Evolutionary conservation across 495 filamentous ascomycete species (phyloP).

Genomic region (Cercophora sp.): DNA sequence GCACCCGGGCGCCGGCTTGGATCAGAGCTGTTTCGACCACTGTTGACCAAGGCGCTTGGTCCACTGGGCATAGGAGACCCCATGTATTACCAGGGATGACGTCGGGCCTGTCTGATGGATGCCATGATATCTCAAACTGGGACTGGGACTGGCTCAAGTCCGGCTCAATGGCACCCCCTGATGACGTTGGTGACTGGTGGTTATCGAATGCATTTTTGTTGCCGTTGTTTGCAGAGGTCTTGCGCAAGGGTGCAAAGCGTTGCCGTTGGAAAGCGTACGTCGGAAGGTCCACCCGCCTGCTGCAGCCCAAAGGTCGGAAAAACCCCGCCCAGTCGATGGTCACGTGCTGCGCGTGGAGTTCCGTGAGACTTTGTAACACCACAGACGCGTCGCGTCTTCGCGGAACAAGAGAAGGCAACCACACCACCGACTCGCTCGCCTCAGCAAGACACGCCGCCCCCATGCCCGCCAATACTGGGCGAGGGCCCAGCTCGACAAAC

Average conservation of each 20-base stretch:
- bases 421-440: conserved; percentile 8
- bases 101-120: too few relatives aligned
- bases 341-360: conserved; percentile 22
- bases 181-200: too few relatives aligned
- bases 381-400: conserved; percentile 4
- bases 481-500: conserved; percentile 31
- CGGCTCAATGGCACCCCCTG: too few relatives aligned
- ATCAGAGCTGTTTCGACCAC: too few relatives aligned
- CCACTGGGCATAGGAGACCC: too few relatives aligned
- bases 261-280: conserved; percentile 34
- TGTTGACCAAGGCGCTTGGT: too few relatives aligned
- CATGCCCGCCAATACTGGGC: conserved; percentile 20
- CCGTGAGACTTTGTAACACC: conserved; percentile 12
- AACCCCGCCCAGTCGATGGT: conserved; percentile 26
- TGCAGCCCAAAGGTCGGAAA: conserved; percentile 26
- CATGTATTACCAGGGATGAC: too few relatives aligned
- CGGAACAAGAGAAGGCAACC: conserved; percentile 20
- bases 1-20: too few relatives aligned
- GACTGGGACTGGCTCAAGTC: too few relatives aligned
- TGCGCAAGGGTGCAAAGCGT: background rate
- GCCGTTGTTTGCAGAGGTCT: too few relatives aligned
- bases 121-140: too few relatives aligned
- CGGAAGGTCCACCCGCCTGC: conserved; percentile 23
- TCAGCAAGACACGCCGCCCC: conserved; percentile 20
- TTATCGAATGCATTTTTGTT: too few relatives aligned